Conservation (phyloP, 768 basidiomycete genomes). For the Leccinum rimulosum region DNA sequence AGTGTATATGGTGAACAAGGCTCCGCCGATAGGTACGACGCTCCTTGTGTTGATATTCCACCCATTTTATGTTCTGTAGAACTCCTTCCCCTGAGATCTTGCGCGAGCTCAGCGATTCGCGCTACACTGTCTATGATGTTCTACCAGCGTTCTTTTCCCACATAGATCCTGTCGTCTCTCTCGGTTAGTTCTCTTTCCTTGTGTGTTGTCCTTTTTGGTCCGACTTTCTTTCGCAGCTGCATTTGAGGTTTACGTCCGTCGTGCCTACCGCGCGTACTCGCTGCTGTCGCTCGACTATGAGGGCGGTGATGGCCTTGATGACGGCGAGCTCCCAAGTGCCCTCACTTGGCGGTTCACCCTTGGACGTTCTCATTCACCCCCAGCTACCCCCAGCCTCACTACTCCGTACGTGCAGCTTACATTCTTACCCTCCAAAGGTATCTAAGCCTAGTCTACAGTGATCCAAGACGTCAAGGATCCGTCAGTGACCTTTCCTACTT, state of each 20-base stretch:
- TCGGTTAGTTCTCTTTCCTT: slow-evolving; percentile 52
- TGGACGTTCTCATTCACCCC: slow-evolving; percentile 82
- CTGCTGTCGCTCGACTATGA: slow-evolving; percentile 92
- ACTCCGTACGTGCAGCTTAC: slow-evolving; percentile 23
- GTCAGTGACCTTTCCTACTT: slow-evolving; percentile 96
- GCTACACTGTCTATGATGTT: slow-evolving; percentile 96
- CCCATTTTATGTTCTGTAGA: slow-evolving; percentile 37
- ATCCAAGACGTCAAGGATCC: slow-evolving; percentile 79
- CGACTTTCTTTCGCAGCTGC: slow-evolving; percentile 56
- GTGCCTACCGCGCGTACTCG: slow-evolving; percentile 93
- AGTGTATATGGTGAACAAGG: slow-evolving; percentile 89
- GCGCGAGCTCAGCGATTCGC: slow-evolving; percentile 91
- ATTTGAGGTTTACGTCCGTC: slow-evolving; percentile 92
- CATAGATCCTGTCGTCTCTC: slow-evolving; percentile 75
- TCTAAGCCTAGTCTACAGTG: slow-evolving; percentile 34
- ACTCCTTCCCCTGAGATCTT: slow-evolving; percentile 83
- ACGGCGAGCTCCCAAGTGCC: slow-evolving; percentile 75
- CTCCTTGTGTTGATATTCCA: neutral
- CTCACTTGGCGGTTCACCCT: slow-evolving; percentile 97
- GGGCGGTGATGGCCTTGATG: slow-evolving; percentile 82
- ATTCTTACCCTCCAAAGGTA: neutral
- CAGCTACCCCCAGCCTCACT: slow-evolving; percentile 71
- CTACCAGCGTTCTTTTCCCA: slow-evolving; percentile 94
- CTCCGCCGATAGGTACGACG: slow-evolving; percentile 50
- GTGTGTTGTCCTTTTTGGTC: neutral